These are phyloP conservation scores for Colletotrichum sp. DNA, from an alignment of 2,329 filamentous ascomycete species.

Conservation along the genomic window DNA sequence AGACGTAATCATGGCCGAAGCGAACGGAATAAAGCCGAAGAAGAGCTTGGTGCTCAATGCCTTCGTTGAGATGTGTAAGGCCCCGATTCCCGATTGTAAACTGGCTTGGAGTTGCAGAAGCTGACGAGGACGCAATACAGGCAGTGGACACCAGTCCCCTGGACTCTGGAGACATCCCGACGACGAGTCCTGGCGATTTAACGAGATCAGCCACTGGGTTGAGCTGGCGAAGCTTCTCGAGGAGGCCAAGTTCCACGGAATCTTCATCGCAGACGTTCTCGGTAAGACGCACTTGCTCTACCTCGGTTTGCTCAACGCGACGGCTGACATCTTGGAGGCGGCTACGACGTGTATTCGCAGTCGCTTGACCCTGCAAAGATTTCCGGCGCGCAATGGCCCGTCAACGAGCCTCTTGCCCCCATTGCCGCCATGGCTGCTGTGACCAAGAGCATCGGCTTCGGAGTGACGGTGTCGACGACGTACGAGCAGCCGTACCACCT, in stretches of 20 bases:
- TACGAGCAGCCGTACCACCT: slow-evolving; percentile 76
- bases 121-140: slow-evolving; percentile 20
- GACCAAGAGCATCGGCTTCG: slow-evolving; percentile 71
- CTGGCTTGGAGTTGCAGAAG: not conserved
- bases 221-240: slow-evolving; percentile 65
- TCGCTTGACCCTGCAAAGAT: slow-evolving; percentile 62
- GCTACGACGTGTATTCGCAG: slow-evolving; percentile 74
- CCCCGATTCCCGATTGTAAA: not conserved
- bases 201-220: slow-evolving; percentile 64
- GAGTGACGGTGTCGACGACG: slow-evolving; percentile 72
- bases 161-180: slow-evolving; percentile 65
- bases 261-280: slow-evolving; percentile 71
- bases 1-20: not conserved
- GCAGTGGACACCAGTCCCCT: slow-evolving; percentile 51
- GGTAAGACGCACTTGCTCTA: slow-evolving; percentile 32
- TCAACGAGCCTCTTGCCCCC: slow-evolving; percentile 70
- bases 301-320: not conserved
- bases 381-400: slow-evolving; percentile 72
- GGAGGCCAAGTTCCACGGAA: slow-evolving; percentile 66
- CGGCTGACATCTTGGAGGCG: slow-evolving; percentile 40
- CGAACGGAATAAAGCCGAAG: slow-evolving; percentile 26
- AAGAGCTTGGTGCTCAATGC: slow-evolving; percentile 48
- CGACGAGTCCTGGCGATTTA: slow-evolving; percentile 67
- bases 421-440: slow-evolving; percentile 74
- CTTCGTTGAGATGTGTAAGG: slow-evolving; percentile 44